Evolutionary conservation across 2,329 filamentous ascomycete genomes (phyloP), one percentile per base, ranked within the genome.

Genomic region (Diplodia intermedia): DNA sequence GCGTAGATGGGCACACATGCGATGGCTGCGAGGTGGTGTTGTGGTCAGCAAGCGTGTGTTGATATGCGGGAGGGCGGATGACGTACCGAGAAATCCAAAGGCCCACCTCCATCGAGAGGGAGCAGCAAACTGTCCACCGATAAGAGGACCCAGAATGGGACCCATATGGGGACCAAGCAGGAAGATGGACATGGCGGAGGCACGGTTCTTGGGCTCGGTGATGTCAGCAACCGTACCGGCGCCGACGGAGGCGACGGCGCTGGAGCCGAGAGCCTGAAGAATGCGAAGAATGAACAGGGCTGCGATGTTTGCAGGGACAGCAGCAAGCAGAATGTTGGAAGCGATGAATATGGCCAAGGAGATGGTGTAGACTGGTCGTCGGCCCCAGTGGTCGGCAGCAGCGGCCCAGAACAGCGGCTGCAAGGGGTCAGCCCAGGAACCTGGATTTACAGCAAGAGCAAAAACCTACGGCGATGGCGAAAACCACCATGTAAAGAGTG

Each of bases 171-270:
- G 82, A 0, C 81, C 82, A 43, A 84, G 72, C 8, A 82, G 73
- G 62, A 83, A 82, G 55, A 79, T 76, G 3, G 79, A 77, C 72
- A 84, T 78, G 47, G 79, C 75, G 11, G 76, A 78, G 7, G 76
- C 82, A 29, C 82, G 74, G 23, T 74, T 76, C 52, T 79, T 74
- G 2, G 80, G 80, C 69, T 79, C 79, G 1, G 75, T 77, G 12
- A 81, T 77, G 72, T 83, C 81, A 33, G 79, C 78, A 4, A 83
- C 77, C 6, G 80, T 82, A 1, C 81, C 81, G 2, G 80, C 81
- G 36, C 81, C 81, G 67, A 83, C 76, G 0, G 79, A 81, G 12
- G 79, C 76, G 7, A 82, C 80, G 12, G 79, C 80, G 7, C 79
- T 80, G 2, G 80, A 79, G 0, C 81, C 81, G 60, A 83, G 77